Base-by-base conservation (phyloP, 192 early-diverging fungal species). In the Oehlia diaphana region DNA sequence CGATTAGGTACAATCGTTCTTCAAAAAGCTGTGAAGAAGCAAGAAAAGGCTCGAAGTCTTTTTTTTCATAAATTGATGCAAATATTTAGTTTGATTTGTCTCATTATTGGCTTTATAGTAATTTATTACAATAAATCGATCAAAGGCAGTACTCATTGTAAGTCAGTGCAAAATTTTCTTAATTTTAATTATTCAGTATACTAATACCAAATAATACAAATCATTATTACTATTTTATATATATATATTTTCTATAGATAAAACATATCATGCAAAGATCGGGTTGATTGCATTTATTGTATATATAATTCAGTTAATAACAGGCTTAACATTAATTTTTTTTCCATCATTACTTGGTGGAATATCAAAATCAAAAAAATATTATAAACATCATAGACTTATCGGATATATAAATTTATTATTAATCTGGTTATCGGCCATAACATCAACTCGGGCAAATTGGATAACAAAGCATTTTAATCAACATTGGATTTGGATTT, bases 341-440 rank as follows among this genome's bases (percentile, higher is more conserved):
- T 49, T 80, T 10, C 83, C 83, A 8, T 42, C 44, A n/a, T 12
- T 82, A 13, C 75, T 78, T 58, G 85, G 85, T 14, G 79, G 81
- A 2, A 72, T 80, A 6, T 2, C 62, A 10, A 69, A 77, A 26
- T 81, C 85, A 13, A 82, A 82, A 58, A 64, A 50, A 13, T 35
- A 84, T 8, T 86, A 79, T 72, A 86, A 84, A 47, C 82, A 84
- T 64, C 85, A 86, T 64, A 50, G 85, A 21, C 28, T 84, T 39
- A 72, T 72, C 21, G 85, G 85, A 1, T 86, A 86, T 62, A 2
- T 82, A 1, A 21, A 81, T 13, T 53, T 86, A 31, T 8, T 73
- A 5, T 68, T 86, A 16, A 50, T 80, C 33, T 86, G 79, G 78
- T 61, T 78, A 7, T 84, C 85, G 0, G 85, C 83, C 26, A 71